These are phyloP conservation scores for Gracilaria gracilis DNA, from an alignment of 23 red algal genomes.

Conservation along the genomic window DNA sequence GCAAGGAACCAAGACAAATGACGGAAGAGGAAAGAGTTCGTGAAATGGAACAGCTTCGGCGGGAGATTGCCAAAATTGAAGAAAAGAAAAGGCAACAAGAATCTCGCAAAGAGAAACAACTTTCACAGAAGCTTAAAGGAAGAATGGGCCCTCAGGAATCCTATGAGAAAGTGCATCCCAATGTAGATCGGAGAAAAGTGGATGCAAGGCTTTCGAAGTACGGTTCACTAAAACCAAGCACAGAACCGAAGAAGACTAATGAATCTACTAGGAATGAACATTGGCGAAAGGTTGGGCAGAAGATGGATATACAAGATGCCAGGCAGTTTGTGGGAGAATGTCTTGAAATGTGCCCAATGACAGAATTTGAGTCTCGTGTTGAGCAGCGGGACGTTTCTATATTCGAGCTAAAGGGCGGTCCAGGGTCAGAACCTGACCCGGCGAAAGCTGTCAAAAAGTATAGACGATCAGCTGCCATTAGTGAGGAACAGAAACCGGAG, in stretches of 20 bases:
- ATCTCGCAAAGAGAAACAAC: neutral
- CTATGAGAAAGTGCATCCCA: neutral
- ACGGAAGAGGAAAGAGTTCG: slow-evolving; percentile 20
- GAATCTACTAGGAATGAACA: neutral
- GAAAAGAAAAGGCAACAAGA: slow-evolving; percentile 19
- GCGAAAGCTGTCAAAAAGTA: slow-evolving; percentile 94
- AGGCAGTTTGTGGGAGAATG: slow-evolving; percentile 84
- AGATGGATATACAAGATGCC: slow-evolving; percentile 58
- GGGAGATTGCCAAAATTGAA: slow-evolving; percentile 40
- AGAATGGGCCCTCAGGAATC: neutral
- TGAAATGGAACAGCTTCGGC: slow-evolving; percentile 53
- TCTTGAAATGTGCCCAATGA: slow-evolving; percentile 87
- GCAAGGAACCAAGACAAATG: slow-evolving; percentile 8
- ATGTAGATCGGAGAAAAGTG: slow-evolving; percentile 10
- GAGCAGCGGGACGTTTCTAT: slow-evolving; percentile 63
- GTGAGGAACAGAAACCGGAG: slow-evolving; percentile 78
- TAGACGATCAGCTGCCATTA: slow-evolving; percentile 85
- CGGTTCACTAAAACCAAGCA: neutral
- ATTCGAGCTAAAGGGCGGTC: slow-evolving; percentile 34
- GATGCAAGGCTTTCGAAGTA: slow-evolving; percentile 7
- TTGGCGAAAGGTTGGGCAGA: slow-evolving; percentile 44
- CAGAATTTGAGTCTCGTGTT: slow-evolving; percentile 70
- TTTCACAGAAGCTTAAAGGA: neutral
- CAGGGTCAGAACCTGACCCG: slow-evolving; percentile 62
- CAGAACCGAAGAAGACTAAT: neutral